Evolutionary conservation across 306 rosid genomes (phyloP), one percentile per base, ranked within the genome.

Genomic region (Quercus ilex): DNA sequence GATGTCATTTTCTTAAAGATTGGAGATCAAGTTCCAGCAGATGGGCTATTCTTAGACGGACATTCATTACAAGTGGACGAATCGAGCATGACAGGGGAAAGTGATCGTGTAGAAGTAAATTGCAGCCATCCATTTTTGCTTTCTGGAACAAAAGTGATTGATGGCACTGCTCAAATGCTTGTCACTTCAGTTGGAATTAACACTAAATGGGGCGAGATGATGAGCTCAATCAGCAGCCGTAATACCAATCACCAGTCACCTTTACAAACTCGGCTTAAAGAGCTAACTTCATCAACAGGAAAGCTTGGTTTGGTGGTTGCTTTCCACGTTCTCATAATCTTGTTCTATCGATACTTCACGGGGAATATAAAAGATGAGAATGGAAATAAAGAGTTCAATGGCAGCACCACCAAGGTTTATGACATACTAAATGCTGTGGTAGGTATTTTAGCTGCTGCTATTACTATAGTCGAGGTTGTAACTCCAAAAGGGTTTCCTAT

Each of bases 21-120:
- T 69, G 88, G 83, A 0, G 78, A 85, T 33, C 85, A 62, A 70
- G 75, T 81, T 78, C 85, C 85, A 18, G 81, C 83, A 1, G 75
- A 85, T 71, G 83, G 88, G 46, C 33, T 85, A 79, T 56, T 85
- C 64, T 17, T 74, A 43, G 31, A 69, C 1, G 78, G 82, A 13
- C 78, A 74, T 57, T 85, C 85, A 4, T 26, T 81, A 9, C 46
- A 13, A 6, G 71, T 70, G 3, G 83, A 77, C 5, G 78, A 81
- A 57, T 75, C 81, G 1, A 78, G 83, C 83, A 55, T 78, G 72
- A 78, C 80, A 30, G 81, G 78, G 30, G 73, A 81, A 26, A 71
- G 76, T 71, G 85, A 81, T 19, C 88, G 62, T 38, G 76, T 78
- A 43, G 83, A 78, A 59, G 59, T 78, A 11, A 25, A 78, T 64